A percentile compares a stretch with the other conserved stretches of the same genome.
Evolutionary conservation across 371 early-diverging fungal genomes (phyloP).

Genomic region (Mortierella sp.): DNA sequence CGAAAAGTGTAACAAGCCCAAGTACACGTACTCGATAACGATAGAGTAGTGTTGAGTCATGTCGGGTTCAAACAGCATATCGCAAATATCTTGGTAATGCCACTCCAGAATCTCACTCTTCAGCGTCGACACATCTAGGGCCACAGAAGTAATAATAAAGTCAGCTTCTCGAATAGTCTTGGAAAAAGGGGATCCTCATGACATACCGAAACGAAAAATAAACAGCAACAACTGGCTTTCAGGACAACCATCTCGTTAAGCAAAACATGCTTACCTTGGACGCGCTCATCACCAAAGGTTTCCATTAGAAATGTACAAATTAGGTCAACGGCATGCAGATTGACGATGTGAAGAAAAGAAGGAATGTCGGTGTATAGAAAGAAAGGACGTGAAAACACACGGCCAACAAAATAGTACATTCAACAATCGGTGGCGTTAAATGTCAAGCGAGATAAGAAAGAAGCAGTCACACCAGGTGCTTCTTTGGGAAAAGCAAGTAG

Average conservation of each 20-base stretch:
- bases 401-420: not conserved
- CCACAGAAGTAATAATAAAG: not conserved
- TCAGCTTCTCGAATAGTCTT: too few species aligned
- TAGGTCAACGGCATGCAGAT: not conserved
- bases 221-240: too few species aligned
- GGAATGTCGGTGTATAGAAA: not conserved
- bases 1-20: not conserved
- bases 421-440: not conserved
- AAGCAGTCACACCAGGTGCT: not conserved
- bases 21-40: slow-evolving; percentile 43
- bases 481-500: not conserved
- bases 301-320: slow-evolving; percentile 22
- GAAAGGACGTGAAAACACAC: not conserved
- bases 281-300: slow-evolving; percentile 23
- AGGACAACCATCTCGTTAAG: too few species aligned
- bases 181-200: too few species aligned
- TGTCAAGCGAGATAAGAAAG: not conserved
- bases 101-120: slow-evolving; percentile 37
- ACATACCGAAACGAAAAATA: too few species aligned
- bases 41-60: slow-evolving; percentile 47
- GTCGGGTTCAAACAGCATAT: slow-evolving; percentile 39
- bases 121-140: slow-evolving; percentile 13
- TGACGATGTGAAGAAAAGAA: too few species aligned
- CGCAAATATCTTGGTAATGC: slow-evolving; percentile 39
- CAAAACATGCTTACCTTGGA: slow-evolving; percentile 24